Base-by-base conservation (phyloP, 1,284 basidiomycete genomes). In the Microbotryomycetes sp. region DNA sequence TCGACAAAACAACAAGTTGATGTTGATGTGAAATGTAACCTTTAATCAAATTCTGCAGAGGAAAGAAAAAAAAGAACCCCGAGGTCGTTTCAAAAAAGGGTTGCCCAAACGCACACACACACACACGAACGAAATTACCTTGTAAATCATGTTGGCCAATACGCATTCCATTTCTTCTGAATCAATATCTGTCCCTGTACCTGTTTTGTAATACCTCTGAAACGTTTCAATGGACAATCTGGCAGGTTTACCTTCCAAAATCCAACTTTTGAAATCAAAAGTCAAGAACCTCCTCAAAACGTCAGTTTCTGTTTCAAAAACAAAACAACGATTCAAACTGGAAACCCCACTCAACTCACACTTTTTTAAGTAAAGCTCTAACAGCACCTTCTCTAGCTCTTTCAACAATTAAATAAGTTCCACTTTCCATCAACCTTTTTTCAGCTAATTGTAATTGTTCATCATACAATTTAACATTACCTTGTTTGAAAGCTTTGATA, bases 11-110 rank as follows among this genome's bases (percentile, higher is more conserved):
- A 3, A 97, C 87, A 81, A 87, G 90, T 77, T 90, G 86, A 75
- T 88, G 88, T 73, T 91, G 89, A 73, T 98, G 94, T 51, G 90
- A 92, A 72, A 98, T 94, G 76, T 97, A 97, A 4, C 94, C 94
- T 61, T 88, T 83, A 75, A 97, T 86, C 75, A 87, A 90, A 3
- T 89, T 91, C 78, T 80, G 66, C 5, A 1, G 28, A 3, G 32
- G 19, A 25, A 3, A 47, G 12, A 25, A 16, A 54, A n/a, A n/a
- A n/a, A n/a, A n/a, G 3, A 4, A 23, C 19, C n/a, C 50, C 23
- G 7, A 22, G 12, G 25, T 1, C 31, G 28, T 14, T n/a, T 15
- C 22, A 23, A 0, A 23, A n/a, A 15, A 22, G 16, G 16, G 19
- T 15, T n/a, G 12, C 23, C 12, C 15, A 49, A 23, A 14, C 26